phyloP scores from a whole-genome alignment of 1,284 basidiomycete genomes.

The Microbotryomycetes sp. region DNA sequence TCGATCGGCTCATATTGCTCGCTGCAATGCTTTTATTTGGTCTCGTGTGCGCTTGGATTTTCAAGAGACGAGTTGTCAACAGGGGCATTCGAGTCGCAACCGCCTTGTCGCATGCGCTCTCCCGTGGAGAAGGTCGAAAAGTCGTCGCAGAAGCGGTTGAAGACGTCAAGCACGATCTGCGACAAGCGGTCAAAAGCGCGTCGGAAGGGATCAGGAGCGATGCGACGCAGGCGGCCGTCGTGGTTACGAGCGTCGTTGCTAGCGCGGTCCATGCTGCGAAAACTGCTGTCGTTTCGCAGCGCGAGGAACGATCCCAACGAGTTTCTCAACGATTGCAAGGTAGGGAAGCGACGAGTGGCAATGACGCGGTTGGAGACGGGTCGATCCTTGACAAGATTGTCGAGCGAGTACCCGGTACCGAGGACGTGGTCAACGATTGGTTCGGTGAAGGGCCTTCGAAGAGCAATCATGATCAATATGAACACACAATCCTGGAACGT shows the following conservation, averaged over 20 bases:
- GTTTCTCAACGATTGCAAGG: neutral
- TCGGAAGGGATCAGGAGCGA: neutral
- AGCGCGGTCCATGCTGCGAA: neutral
- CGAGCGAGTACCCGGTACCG: neutral
- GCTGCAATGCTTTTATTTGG: constrained; percentile 70
- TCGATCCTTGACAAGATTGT: neutral
- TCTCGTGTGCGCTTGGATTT: constrained; percentile 71
- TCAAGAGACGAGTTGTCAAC: constrained; percentile 78
- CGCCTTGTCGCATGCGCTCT: neutral
- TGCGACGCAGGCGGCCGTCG: constrained; percentile 3
- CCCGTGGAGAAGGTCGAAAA: neutral
- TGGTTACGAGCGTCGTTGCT: neutral
- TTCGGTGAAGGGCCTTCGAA: too few species aligned
- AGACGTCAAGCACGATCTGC: neutral
- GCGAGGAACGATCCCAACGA: neutral
- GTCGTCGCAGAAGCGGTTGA: neutral
- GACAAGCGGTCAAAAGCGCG: neutral
- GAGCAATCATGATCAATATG: neutral
- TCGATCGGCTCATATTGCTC: constrained; percentile 78
- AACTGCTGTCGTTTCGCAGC: neutral
- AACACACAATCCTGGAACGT: too few species aligned
- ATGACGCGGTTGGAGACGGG: too few species aligned
- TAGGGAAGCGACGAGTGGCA: neutral
- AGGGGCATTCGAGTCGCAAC: constrained; percentile 30
- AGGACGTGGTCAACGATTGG: neutral